Evolutionary conservation across 257 asterid genomes (phyloP), one percentile per base, ranked within the genome.

Genomic region (Lantana camara): DNA sequence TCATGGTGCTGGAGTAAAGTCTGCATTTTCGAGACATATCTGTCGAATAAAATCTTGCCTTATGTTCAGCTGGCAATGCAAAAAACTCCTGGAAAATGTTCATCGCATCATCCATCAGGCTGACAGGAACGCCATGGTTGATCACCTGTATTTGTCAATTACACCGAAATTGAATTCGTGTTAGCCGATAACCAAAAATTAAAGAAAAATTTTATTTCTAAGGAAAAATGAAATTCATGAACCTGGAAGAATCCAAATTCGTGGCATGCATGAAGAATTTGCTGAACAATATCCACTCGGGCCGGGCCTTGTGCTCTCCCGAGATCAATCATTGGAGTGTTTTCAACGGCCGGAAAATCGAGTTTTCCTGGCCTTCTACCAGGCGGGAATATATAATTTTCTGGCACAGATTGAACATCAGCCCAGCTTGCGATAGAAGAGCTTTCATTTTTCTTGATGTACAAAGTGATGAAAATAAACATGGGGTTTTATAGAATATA

Each of bases 161-260:
- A n/a, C 7, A 38, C 11, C 27, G 4, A 27, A 27, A 27, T 27
- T 27, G n/a, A n/a, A n/a, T n/a, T n/a, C n/a, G n/a, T n/a, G n/a
- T n/a, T n/a, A n/a, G n/a, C n/a, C n/a, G n/a, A n/a, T 27, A 2
- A 35, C 40, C 1, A 2, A 35, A 35, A 4, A 23, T 48, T 48
- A 48, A 14, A 12, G 17, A 11, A 21, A 42, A 40, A 4, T 9
- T n/a, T 15, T 4, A 3, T 30, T 12, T 10, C n/a, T n/a, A 15
- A n/a, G 30, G 41, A 38, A 24, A 15, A 0, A 12, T 1, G 2
- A 11, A 17, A 40, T 22, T 1, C 1, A 32, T 19, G 24, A 47
- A 80, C 95, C 87, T 80, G 92, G 22, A 84, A 87, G 68, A 84
- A 70, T 7, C 95, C 95, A n/a, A 72, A 78, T 27, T 79, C 74